Conservation (phyloP, 2,329 filamentous ascomycete species). For the Apiospora marii region DNA sequence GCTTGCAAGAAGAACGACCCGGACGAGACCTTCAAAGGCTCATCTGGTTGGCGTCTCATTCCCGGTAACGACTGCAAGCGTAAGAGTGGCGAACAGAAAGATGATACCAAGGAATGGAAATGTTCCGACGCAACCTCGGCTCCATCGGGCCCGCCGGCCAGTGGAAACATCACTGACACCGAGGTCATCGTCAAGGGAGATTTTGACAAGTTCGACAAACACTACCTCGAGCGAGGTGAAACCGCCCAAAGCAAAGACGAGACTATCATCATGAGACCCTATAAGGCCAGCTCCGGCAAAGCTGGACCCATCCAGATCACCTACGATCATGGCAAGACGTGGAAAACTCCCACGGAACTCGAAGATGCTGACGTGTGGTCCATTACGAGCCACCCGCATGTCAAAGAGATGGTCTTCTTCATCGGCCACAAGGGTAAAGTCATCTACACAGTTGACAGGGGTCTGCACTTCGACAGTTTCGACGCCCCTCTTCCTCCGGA, state of each 20-base stretch:
- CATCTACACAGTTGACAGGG: slow-evolving; percentile 84
- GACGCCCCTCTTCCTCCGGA: slow-evolving; percentile 67
- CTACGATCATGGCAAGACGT: slow-evolving; percentile 87
- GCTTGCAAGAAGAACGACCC: slow-evolving; percentile 72
- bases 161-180: slow-evolving; percentile 70
- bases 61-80: slow-evolving; percentile 80
- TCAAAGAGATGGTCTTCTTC: slow-evolving; percentile 88
- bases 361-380: slow-evolving; percentile 72
- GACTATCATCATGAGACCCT: slow-evolving; percentile 67
- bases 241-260: slow-evolving; percentile 73
- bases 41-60: slow-evolving; percentile 91
- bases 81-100: slow-evolving; percentile 68
- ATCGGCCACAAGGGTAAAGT: slow-evolving; percentile 72
- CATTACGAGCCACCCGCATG: slow-evolving; percentile 81
- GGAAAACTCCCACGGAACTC: slow-evolving; percentile 70
- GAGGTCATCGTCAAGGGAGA: slow-evolving; percentile 69
- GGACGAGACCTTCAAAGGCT: slow-evolving; percentile 80
- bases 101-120: slow-evolving; percentile 71
- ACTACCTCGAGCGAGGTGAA: slow-evolving; percentile 82
- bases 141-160: slow-evolving; percentile 60
- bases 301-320: slow-evolving; percentile 74
- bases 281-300: slow-evolving; percentile 54
- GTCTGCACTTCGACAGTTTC: slow-evolving; percentile 76
- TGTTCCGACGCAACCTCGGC: slow-evolving; percentile 73
- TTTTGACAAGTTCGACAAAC: slow-evolving; percentile 59